Evolutionary conservation across 2,329 filamentous ascomycete species (phyloP).

Genomic region (Penicillium sp.): DNA sequence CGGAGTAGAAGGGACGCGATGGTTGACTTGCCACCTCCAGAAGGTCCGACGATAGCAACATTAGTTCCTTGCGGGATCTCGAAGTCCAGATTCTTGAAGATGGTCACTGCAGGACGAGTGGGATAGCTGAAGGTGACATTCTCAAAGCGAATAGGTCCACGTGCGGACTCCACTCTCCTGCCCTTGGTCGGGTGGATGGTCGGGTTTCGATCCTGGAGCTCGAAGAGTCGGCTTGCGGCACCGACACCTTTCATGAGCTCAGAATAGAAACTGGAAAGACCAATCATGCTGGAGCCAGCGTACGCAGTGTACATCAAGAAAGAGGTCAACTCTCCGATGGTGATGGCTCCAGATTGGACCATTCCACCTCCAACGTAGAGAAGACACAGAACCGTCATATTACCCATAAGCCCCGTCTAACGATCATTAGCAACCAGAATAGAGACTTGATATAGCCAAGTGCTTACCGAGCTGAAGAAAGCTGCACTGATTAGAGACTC

Average conservation of each 20-base stretch:
- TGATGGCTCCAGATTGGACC: constrained; percentile 82
- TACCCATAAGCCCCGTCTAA: constrained; percentile 85
- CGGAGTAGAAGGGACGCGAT: constrained; percentile 87
- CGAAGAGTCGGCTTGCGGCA: constrained; percentile 92
- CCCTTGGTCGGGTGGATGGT: constrained; percentile 87
- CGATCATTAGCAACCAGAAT: constrained; percentile 29
- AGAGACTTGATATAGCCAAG: background rate
- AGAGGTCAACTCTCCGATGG: constrained; percentile 86
- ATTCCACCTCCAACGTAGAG: constrained; percentile 88
- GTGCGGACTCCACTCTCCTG: constrained; percentile 73
- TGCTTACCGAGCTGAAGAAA: constrained; percentile 70
- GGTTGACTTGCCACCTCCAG: constrained; percentile 93
- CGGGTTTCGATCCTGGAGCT: constrained; percentile 86
- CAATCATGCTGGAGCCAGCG: constrained; percentile 82
- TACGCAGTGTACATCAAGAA: constrained; percentile 99
- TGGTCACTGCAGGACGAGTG: constrained; percentile 84
- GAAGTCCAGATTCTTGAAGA: constrained; percentile 87
- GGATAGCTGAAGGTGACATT: constrained; percentile 89
- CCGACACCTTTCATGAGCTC: constrained; percentile 99
- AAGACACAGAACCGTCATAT: constrained; percentile 91
- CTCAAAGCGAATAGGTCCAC: constrained; percentile 84
- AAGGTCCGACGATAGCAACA: constrained; percentile 94
- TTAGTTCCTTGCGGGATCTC: constrained; percentile 91
- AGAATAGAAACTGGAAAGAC: constrained; percentile 92
- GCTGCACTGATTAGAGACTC: constrained; percentile 87